phyloP scores from a whole-genome alignment of 441 rosid species.

The Arabidopsis lyrata region DNA sequence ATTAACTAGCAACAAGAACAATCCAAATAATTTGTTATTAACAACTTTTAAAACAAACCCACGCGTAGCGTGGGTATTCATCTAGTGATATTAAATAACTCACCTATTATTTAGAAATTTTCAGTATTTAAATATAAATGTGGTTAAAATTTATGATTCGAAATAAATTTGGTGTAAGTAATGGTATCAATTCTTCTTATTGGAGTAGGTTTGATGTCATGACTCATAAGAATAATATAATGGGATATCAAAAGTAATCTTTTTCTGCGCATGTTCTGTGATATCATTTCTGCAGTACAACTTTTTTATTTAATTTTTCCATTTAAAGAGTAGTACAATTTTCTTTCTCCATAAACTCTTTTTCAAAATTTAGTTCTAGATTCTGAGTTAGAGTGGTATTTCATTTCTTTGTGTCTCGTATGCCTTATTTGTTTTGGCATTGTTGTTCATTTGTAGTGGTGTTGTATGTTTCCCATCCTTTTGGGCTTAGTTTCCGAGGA shows the following conservation, averaged over 20 bases:
- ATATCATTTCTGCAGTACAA: constrained; percentile 37
- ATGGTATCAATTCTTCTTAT: constrained; percentile 23
- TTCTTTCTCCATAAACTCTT: not conserved
- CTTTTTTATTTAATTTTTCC: not conserved
- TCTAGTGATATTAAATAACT: not conserved
- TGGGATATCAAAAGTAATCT: constrained; percentile 13
- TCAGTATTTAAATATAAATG: not conserved
- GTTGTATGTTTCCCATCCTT: no score
- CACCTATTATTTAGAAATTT: not conserved
- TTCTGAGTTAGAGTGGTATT: no score
- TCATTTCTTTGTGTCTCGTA: no score
- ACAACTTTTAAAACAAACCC: no score
- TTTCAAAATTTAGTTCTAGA: no score
- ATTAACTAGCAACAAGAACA: no score
- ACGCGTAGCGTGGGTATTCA: no score
- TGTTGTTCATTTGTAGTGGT: no score
- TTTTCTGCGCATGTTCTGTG: constrained; percentile 36
- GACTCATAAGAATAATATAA: constrained; percentile 20
- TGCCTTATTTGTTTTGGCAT: no score
- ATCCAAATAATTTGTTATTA: no score
- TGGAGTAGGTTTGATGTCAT: constrained; percentile 30
- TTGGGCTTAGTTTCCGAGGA: no score
- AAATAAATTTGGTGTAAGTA: constrained; percentile 6
- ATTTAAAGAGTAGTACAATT: constrained; percentile 12
- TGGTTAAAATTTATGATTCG: constrained; percentile 14